Percentiles rank a stretch among this genome's conserved stretches.
phyloP scores from a whole-genome alignment of 306 rosid genomes.

The Cyamopsis tetragonoloba region DNA sequence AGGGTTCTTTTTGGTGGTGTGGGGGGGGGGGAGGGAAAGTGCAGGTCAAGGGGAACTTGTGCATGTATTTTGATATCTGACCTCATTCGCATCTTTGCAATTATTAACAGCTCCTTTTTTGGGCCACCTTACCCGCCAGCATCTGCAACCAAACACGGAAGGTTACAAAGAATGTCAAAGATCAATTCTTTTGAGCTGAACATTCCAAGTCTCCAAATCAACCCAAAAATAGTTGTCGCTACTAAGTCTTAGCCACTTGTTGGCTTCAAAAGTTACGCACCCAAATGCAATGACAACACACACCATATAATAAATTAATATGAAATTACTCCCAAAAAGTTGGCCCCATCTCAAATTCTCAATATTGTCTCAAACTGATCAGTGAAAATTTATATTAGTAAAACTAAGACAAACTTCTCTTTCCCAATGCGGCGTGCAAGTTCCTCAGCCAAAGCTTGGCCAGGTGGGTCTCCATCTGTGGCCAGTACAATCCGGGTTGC shows the following conservation, averaged over 20 bases:
- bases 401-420: slow-evolving; percentile 59
- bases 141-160: slow-evolving; percentile 44
- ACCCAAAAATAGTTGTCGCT: background rate
- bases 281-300: background rate
- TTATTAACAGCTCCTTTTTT: slow-evolving; percentile 43
- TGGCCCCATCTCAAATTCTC: background rate
- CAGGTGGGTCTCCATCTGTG: slow-evolving; percentile 92
- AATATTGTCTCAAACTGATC: background rate
- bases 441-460: slow-evolving; percentile 99
- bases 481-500: slow-evolving; percentile 89
- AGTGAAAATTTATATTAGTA: background rate
- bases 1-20: background rate
- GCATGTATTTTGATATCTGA: slow-evolving; percentile 21
- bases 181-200: slow-evolving; percentile 1
- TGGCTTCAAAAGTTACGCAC: background rate
- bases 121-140: slow-evolving; percentile 98
- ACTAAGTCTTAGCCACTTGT: background rate
- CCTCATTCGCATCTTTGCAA: slow-evolving; percentile 99
- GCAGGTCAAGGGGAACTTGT: slow-evolving; percentile 1
- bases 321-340: background rate
- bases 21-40: background rate
- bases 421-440: slow-evolving; percentile 96
- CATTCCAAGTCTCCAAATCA: background rate
- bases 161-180: slow-evolving; percentile 14
- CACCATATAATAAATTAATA: background rate